Conservation (phyloP, 345 rosid genomes). For the Crucihimalaya himalaica region DNA sequence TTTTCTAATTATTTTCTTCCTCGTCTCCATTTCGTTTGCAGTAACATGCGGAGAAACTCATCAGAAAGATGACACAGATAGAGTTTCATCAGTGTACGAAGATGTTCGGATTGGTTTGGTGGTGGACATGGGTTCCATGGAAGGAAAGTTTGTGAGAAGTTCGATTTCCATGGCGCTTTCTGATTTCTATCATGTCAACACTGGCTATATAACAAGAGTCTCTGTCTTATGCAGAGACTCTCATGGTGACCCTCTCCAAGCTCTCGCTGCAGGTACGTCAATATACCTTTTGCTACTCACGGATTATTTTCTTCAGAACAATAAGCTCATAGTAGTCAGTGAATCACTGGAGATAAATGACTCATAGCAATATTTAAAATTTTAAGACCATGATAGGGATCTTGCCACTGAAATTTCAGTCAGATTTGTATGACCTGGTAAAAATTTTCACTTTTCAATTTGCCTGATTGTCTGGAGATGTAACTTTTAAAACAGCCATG, state of each 20-base stretch:
- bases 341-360: background rate
- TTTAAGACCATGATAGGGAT: background rate
- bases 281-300: background rate
- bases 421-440: background rate
- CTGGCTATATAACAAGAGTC: background rate
- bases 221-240: conserved; percentile 26
- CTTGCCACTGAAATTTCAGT: background rate
- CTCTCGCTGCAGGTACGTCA: conserved; percentile 10
- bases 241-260: conserved; percentile 28
- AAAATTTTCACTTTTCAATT: background rate
- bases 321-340: background rate
- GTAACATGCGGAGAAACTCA: background rate
- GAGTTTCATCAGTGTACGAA: background rate
- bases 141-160: conserved; percentile 17
- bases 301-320: background rate
- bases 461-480: background rate
- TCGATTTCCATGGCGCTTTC: conserved; percentile 28
- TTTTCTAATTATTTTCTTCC: background rate
- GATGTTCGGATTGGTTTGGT: conserved; percentile 30
- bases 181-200: conserved; percentile 23
- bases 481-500: conserved; percentile 1
- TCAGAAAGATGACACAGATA: background rate
- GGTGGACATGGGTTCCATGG: conserved; percentile 19
- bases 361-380: background rate
- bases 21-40: background rate